Evolutionary conservation across 1,284 basidiomycete species (phyloP), one percentile per base, ranked within the genome.

Genomic region (Ganoderma sinense): DNA sequence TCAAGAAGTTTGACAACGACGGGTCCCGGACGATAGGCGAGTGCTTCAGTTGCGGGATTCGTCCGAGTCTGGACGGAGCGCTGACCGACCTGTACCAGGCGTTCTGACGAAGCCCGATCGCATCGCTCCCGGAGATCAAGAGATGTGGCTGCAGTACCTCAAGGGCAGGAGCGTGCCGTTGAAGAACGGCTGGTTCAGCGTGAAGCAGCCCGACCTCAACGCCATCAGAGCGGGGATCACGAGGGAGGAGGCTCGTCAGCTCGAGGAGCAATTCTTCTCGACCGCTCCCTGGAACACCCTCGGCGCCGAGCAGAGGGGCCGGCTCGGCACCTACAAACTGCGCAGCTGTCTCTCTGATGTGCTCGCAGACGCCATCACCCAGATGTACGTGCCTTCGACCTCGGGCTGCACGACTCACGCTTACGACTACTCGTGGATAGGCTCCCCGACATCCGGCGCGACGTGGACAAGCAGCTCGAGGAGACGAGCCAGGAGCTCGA

Each of bases 21-120:
- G 91, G 92, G 0, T 83, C 84, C 66, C 84, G 92, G 2, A 94
- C 92, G 0, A 90, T 94, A 31, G 92, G 93, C 91, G 68, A 45
- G 86, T n/a, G 5, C 0, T 92, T 23, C 23, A 7, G 16, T 48
- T 13, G 48, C 2, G 23, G 11, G 23, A 13, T 26, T 11, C 36
- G 6, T 36, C 36, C 6, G 36, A 36, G 13, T 3, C 11, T 13
- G 10, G 4, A 4, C 23, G 23, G n/a, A 51, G 23, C 1, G 48
- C 48, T 51, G 23, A 51, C 48, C 23, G n/a, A 26, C 23, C 1
- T 4, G 11, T 26, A 13, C 23, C 23, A 51, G 48, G 48, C 48
- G 48, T 51, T 26, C 48, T 51, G 48, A 51, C 48, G 23, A 51
- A 51, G 48, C 48, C 48, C 13, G 48, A 51, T 13, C 48, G 48